Evolutionary conservation across 2,329 filamentous ascomycete species (phyloP), one percentile per base, ranked within the genome.

Genomic region (Diaporthe ilicicola): DNA sequence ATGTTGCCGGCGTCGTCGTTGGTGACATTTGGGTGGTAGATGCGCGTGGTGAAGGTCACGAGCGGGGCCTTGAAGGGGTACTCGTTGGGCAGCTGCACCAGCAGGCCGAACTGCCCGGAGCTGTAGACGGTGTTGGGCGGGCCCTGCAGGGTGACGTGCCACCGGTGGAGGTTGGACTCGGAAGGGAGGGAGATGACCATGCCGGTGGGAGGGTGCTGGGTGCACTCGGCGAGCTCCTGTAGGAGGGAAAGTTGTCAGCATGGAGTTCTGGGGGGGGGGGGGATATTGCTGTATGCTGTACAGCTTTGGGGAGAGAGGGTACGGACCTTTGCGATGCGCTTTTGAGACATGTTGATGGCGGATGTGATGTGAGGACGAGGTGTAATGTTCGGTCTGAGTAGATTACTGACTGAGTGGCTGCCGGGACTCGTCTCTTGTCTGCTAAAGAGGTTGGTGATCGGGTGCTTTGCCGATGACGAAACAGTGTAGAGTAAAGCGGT

Each of bases 21-120:
- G 78, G 92, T 94, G 72, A 98, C 89, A 83, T 98, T 98, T 54
- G 95, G 94, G 84, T 98, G 95, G 88, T 97, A 98, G 86, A 97
- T 93, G 83, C 95, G 95, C 65, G 94, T 97, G 75, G 86, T 84
- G 87, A 97, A 97, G 78, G 88, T 90, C 76, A 97, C 87, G 72
- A 88, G 85, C 19, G 94, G 94, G 27, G 94, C 90, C 83, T 96
- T 96, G 90, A 97, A 97, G 44, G 94, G 94, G 85, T 97, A 97
- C 78, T 94, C 92, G 76, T 85, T 83, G 17, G 94, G 94, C 13
- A 98, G 90, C 50, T 82, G 86, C 75, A 97, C 86, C 73, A 91
- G 83, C 73, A 98, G 83, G 75, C 89, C 89, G 88, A 94, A 98
- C 75, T 84, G 84, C 78, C 94, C 94, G 76, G 90, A 91, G 85